Conservation (phyloP, 495 filamentous ascomycete species). For the Daldinia loculata region DNA sequence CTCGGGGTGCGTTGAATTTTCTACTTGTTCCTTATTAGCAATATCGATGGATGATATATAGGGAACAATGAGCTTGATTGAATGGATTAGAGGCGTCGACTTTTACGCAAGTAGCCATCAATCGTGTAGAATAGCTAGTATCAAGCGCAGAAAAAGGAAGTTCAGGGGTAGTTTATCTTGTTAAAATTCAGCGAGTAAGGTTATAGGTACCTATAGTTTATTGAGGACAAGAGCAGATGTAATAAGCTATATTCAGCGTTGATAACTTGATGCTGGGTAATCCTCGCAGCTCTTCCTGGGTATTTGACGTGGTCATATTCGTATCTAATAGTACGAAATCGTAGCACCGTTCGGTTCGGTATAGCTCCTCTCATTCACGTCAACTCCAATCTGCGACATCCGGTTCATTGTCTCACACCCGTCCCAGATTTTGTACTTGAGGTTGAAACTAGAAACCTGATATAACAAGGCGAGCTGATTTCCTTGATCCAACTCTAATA, state of each 20-base stretch:
- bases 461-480: neutral
- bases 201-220: no score
- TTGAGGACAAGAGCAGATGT: no score
- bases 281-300: neutral
- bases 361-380: neutral
- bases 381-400: neutral
- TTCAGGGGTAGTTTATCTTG: neutral
- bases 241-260: neutral
- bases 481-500: neutral
- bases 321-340: neutral
- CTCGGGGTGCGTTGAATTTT: neutral
- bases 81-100: neutral
- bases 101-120: neutral
- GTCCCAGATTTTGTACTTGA: slow-evolving; percentile 3
- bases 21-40: neutral
- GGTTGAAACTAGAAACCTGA: neutral
- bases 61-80: neutral
- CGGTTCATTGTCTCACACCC: neutral
- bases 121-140: neutral
- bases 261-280: neutral
- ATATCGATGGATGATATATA: neutral
- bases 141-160: neutral
- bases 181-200: no score
- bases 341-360: neutral
- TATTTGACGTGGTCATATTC: neutral